A percentile compares a stretch with the other conserved stretches of the same genome.
phyloP scores from a whole-genome alignment of 768 basidiomycete species.

The Tephrocybe sp. region DNA sequence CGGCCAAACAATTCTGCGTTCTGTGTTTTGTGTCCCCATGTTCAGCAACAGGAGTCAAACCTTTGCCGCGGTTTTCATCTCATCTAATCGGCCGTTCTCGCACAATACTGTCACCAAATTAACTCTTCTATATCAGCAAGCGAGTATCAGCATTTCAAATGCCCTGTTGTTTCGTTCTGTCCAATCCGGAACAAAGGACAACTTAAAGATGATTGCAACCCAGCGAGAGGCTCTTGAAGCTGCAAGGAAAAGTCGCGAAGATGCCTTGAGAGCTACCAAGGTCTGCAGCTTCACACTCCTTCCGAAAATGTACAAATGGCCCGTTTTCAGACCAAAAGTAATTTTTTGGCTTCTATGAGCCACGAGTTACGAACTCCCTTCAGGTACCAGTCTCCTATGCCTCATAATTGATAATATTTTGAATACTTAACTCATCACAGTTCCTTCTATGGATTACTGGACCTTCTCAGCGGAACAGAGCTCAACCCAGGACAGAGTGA shows the following conservation, averaged over 20 bases:
- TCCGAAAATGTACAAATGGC: background rate
- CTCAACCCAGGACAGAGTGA: constrained; percentile 68
- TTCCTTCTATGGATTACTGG: constrained; percentile 74
- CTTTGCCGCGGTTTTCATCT: constrained; percentile 67
- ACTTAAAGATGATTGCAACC: constrained; percentile 73
- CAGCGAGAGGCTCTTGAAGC: constrained; percentile 69
- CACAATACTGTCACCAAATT: constrained; percentile 58
- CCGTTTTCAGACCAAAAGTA: constrained; percentile 64
- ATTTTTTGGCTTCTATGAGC: constrained; percentile 75
- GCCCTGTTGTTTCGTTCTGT: constrained; percentile 74
- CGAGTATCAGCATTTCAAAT: constrained; percentile 73
- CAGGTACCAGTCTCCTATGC: constrained; percentile 38
- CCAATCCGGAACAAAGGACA: constrained; percentile 69
- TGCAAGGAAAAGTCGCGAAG: constrained; percentile 66
- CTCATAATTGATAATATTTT: constrained; percentile 1
- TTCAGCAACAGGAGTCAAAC: constrained; percentile 76
- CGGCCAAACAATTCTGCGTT: constrained; percentile 54
- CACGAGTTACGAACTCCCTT: constrained; percentile 78
- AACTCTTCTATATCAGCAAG: constrained; percentile 68
- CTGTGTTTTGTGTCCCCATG: constrained; percentile 67
- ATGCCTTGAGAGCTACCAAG: constrained; percentile 73
- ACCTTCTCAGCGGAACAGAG: constrained; percentile 70
- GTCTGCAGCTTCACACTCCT: constrained; percentile 27
- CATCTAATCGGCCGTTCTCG: constrained; percentile 64
- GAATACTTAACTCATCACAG: constrained; percentile 26